Evolutionary conservation across 345 rosid species (phyloP), one percentile per base, ranked within the genome.

Genomic region (Populus euphratica): DNA sequence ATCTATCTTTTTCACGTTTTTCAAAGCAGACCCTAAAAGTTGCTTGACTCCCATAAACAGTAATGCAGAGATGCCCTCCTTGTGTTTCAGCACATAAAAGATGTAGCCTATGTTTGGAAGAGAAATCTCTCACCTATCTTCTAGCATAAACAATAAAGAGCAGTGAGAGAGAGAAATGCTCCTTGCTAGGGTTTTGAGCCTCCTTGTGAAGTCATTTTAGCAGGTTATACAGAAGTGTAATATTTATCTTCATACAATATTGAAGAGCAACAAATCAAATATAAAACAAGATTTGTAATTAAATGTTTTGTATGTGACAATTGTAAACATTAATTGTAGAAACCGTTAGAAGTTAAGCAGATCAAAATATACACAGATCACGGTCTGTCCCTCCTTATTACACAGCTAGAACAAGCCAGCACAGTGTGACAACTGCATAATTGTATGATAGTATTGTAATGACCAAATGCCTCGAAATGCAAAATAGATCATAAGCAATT

Each of bases 31-130:
- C 20, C 44, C 56, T 36, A 50, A 77, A 79, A 75, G 75, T 69
- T 77, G 73, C 73, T 80, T 73, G 81, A 78, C 71, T 79, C 74
- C 83, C 74, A 79, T 83, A 83, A 73, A 73, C 70, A 70, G 90
- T 64, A 82, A 77, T 66, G 73, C 78, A 56, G 68, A 77, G 81
- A 82, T 81, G 77, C 87, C 76, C 47, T 65, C 44, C 77, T 66
- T 75, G 76, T 68, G 80, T 80, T 78, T 81, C 83, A 82, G 83
- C 77, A 23, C 83, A 67, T 17, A 18, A 69, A 80, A 68, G 73
- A 64, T 77, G 77, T 25, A 56, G 6, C 29, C 39, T 80, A 75
- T 39, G 82, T 80, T 78, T 16, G 70, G 31, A 76, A 69, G 59
- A 77, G 82, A 72, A 84, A 81, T 41, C 41, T 78, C 31, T 47